These are phyloP conservation scores for Penstemon eatonii DNA, from an alignment of 257 asterid species.

Conservation along the genomic window DNA sequence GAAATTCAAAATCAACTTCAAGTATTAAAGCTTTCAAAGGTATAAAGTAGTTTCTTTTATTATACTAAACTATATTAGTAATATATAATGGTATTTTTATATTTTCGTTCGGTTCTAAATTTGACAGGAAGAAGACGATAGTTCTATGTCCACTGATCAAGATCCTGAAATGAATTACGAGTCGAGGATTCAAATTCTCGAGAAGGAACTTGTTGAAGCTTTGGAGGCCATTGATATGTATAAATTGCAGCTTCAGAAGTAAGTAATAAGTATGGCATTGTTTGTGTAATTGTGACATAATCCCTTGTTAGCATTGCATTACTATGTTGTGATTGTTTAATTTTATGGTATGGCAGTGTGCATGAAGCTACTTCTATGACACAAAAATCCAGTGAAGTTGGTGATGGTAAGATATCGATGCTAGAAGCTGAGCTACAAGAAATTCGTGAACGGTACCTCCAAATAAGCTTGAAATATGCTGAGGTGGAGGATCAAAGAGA, in stretches of 20 bases:
- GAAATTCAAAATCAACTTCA: conserved; percentile 7
- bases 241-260: conserved; percentile 29
- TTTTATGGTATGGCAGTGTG: conserved; percentile 9
- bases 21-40: conserved; percentile 16
- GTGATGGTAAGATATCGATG: conserved; percentile 15
- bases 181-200: conserved; percentile 11
- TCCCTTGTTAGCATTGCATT: background rate
- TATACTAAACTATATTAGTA: background rate
- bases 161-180: background rate
- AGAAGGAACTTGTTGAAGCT: conserved; percentile 21
- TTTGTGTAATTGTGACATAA: background rate
- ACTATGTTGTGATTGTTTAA: background rate
- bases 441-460: conserved; percentile 46
- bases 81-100: background rate
- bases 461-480: conserved; percentile 50
- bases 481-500: conserved; percentile 49
- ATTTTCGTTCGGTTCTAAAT: background rate
- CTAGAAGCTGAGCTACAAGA: conserved; percentile 48
- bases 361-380: background rate
- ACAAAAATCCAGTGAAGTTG: conserved; percentile 1
- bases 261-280: conserved; percentile 7
- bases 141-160: background rate
- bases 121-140: conserved; percentile 8
- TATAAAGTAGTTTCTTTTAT: background rate
- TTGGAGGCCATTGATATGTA: conserved; percentile 10